Conservation (phyloP, 257 asterid species). For the Oldenlandia corymbosa region DNA sequence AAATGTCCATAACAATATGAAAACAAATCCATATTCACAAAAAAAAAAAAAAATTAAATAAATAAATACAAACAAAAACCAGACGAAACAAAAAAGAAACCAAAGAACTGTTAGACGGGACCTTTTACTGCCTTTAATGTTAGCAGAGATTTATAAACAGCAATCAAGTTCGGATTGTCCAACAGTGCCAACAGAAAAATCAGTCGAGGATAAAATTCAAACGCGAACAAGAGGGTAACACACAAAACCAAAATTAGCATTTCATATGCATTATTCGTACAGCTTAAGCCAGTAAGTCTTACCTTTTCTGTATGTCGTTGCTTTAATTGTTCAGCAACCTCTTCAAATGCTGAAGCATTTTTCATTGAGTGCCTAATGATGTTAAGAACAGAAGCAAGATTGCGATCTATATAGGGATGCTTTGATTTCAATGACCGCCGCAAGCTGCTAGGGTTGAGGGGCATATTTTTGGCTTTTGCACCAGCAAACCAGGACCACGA, state of each 20-base stretch:
- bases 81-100: neutral
- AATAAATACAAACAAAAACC: neutral
- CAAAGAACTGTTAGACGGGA: too few relatives aligned
- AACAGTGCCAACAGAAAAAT: too few relatives aligned
- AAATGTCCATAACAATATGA: neutral
- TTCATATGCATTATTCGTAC: neutral
- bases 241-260: too few relatives aligned
- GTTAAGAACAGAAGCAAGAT: conserved; percentile 66
- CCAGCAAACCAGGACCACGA: conserved; percentile 14
- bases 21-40: neutral
- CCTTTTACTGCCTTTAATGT: too few relatives aligned
- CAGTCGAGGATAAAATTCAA: too few relatives aligned
- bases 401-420: conserved; percentile 79
- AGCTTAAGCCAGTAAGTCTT: conserved; percentile 19
- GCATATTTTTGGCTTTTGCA: conserved; percentile 85
- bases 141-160: too few relatives aligned
- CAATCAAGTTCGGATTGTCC: too few relatives aligned
- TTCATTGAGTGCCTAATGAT: conserved; percentile 72
- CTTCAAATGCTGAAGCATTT: conserved; percentile 74
- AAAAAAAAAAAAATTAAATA: neutral
- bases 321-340: conserved; percentile 51
- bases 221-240: too few relatives aligned
- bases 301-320: conserved; percentile 56
- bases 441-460: conserved; percentile 57
- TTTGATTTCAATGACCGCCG: conserved; percentile 60